Conservation (phyloP, 2,329 filamentous ascomycete species). For the Beauveria caledonica region DNA sequence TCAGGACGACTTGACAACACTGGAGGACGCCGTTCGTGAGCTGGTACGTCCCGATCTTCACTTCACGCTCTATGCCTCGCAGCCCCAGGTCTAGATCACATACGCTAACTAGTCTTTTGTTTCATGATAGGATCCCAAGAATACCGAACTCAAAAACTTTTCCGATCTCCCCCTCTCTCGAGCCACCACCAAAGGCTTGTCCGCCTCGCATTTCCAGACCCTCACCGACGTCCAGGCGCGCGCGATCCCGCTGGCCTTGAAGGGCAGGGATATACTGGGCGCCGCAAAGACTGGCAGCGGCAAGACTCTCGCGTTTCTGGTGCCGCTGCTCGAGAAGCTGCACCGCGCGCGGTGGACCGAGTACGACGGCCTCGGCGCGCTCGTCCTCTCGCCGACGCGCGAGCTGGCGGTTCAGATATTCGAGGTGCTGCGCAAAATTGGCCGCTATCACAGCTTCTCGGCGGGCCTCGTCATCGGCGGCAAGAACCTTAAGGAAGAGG, state of each 20-base stretch:
- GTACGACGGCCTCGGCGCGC: slow-evolving; percentile 80
- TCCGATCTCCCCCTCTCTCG: slow-evolving; percentile 78
- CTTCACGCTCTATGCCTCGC: neutral
- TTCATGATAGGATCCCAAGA: slow-evolving; percentile 48
- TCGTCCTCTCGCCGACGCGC: slow-evolving; percentile 89
- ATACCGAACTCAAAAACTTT: slow-evolving; percentile 58
- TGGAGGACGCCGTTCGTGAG: slow-evolving; percentile 26
- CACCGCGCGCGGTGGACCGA: slow-evolving; percentile 86
- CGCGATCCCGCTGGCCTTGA: slow-evolving; percentile 80
- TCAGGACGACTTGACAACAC: slow-evolving; percentile 26
- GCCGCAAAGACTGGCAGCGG: slow-evolving; percentile 94
- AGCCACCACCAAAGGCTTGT: slow-evolving; percentile 69
- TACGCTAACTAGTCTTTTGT: neutral
- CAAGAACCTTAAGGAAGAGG: slow-evolving; percentile 80
- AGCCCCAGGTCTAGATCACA: neutral
- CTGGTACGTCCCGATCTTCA: slow-evolving; percentile 20
- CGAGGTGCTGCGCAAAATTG: slow-evolving; percentile 83
- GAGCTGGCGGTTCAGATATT: slow-evolving; percentile 97
- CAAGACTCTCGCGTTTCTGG: slow-evolving; percentile 87
- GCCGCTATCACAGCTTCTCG: slow-evolving; percentile 81
- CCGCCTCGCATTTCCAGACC: slow-evolving; percentile 79
- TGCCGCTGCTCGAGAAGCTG: slow-evolving; percentile 87
- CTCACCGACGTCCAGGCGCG: slow-evolving; percentile 87
- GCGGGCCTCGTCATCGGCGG: slow-evolving; percentile 91
- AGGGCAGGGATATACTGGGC: slow-evolving; percentile 80